Evolutionary conservation across 1,284 basidiomycete species (phyloP), one percentile per base, ranked within the genome.

Genomic region (Wallemia hederae): DNA sequence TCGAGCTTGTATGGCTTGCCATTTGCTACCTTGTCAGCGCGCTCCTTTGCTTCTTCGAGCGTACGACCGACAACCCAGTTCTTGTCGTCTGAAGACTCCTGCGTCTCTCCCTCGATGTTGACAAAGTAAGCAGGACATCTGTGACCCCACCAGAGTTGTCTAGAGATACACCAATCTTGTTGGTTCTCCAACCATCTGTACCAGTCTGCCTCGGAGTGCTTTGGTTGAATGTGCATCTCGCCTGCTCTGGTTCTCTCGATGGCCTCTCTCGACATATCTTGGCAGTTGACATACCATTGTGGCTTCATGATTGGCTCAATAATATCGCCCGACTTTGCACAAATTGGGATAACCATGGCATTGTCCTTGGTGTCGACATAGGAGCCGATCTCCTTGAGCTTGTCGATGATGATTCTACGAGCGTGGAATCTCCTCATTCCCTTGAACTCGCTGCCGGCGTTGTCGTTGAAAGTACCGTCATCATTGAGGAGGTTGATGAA

Each of bases 111-210:
- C 64, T 92, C 85, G 63, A 96, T 80, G 61, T 80, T 77, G 62
- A 96, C 82, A 66, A 91, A 85, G 74, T 96, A 98, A 0, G 90
- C 94, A 7, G 94, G 94, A 70, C 82, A 85, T 63, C 92, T 80
- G 70, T 99, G 94, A 59, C 94, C 92, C 92, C 92, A 99, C 94
- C 94, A 98, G 15, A 98, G 77, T 70, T 98, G 94, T 62, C 94
- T 85, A 7, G 91, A 97, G 66, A 98, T 85, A 74, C 94, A 99
- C 94, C 94, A 98, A 70, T 98, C 94, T 72, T 97, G 89, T 66
- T 96, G 90, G 66, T 80, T 81, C 65, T 92, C 89, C 63, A 98
- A 76, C 94, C 94, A 98, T 62, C 88, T 78, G 70, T 85, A 91
- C 90, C 92, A 99, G 62, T 99, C 92, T 60, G 79, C 80, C 69